Conservation (phyloP, 352 stramenopile species). For the Globisporangium okanoganense region DNA sequence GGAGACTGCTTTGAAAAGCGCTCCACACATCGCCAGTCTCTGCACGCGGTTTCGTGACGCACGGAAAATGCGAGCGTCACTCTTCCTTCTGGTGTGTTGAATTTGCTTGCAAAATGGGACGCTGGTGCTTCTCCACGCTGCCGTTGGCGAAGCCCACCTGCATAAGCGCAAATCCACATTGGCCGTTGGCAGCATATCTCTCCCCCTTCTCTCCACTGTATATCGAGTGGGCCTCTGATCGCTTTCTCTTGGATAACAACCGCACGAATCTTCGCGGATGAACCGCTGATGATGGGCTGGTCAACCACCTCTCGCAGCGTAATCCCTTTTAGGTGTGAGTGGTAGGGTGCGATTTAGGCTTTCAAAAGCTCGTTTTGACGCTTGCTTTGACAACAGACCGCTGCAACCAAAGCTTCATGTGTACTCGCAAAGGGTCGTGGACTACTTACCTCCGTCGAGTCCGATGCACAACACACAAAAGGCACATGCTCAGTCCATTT, state of each 20-base stretch:
- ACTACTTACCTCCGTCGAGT: too few relatives aligned
- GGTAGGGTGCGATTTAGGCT: not conserved
- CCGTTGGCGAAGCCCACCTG: not conserved
- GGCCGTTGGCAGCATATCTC: not conserved
- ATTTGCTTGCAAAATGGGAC: not conserved
- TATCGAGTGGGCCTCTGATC: not conserved
- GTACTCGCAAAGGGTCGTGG: too few relatives aligned
- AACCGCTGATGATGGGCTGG: not conserved
- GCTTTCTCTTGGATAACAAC: not conserved
- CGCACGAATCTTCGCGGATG: not conserved
- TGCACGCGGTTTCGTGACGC: conserved; percentile 1
- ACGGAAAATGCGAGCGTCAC: not conserved
- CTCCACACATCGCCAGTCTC: not conserved
- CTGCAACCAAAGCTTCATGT: too few relatives aligned
- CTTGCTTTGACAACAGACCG: not conserved
- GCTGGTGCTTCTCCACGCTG: too few relatives aligned
- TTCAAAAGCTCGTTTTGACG: not conserved
- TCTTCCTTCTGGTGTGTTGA: not conserved
- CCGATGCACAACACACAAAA: too few relatives aligned
- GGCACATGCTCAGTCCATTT: not conserved
- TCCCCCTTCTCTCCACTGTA: not conserved
- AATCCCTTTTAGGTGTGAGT: not conserved
- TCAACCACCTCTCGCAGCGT: not conserved
- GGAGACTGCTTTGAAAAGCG: not conserved
- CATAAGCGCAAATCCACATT: not conserved